These are phyloP conservation scores for Auricularia sp. DNA, from an alignment of 768 basidiomycete species.

Conservation along the genomic window DNA sequence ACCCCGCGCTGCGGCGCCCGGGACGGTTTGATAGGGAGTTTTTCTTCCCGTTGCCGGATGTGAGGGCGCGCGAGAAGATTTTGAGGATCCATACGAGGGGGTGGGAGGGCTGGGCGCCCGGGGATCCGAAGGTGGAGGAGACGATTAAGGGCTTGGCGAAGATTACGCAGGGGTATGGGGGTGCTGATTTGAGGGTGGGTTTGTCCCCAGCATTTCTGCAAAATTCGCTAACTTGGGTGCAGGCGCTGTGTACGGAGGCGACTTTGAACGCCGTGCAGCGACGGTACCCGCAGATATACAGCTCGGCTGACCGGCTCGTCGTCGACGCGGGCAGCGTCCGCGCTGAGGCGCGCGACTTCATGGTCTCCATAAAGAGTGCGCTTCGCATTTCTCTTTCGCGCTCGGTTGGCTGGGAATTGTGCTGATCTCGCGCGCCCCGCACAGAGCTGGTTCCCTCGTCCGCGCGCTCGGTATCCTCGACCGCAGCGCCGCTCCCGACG, in stretches of 20 bases:
- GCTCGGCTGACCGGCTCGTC: constrained; percentile 73
- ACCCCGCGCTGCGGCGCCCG: constrained; percentile 87
- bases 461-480: constrained; percentile 78
- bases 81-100: constrained; percentile 79
- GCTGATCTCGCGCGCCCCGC: neutral
- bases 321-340: constrained; percentile 79
- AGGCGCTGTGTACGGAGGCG: constrained; percentile 95
- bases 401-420: neutral
- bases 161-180: constrained; percentile 94
- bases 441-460: constrained; percentile 91
- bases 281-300: constrained; percentile 95
- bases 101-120: constrained; percentile 73
- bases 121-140: constrained; percentile 33
- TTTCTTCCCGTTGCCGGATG: constrained; percentile 84
- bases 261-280: constrained; percentile 93
- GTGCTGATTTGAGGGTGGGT: constrained; percentile 87
- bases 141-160: constrained; percentile 62
- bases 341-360: constrained; percentile 83
- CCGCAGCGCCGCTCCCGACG: constrained; percentile 71
- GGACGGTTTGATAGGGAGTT: constrained; percentile 97
- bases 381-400: constrained; percentile 6
- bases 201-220: neutral
- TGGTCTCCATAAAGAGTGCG: constrained; percentile 93
- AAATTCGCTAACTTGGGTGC: neutral
- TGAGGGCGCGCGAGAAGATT: constrained; percentile 81